Evolutionary conservation across 2,329 filamentous ascomycete species (phyloP), one percentile per base, ranked within the genome.

Genomic region (Purpureocillium takamizusanense): DNA sequence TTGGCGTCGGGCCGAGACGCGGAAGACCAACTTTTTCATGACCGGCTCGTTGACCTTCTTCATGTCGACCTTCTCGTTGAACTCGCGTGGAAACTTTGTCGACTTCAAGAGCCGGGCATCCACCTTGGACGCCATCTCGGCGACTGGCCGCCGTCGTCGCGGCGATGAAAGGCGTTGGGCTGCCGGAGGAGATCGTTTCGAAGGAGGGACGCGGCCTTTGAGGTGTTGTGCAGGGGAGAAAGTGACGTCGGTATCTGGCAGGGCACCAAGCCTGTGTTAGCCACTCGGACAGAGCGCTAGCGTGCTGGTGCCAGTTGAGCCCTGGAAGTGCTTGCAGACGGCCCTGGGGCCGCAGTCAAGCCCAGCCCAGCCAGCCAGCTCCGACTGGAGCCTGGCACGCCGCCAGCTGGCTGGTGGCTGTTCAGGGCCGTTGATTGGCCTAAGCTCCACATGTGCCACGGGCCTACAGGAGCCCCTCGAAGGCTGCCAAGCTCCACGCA

Each of bases 61-160:
- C 78, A 94, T 95, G 68, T 98, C 89, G 47, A 98, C 92, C 69
- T 95, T 95, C 59, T 86, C 81, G 57, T 77, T 90, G 66, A 97
- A 98, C 56, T 95, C 88, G 7, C 82, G 74, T 33, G 92, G 92
- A 47, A 95, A 97, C 57, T 94, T 95, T 40, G 89, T 97, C 61
- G 82, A 81, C 72, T 83, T 86, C 40, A 95, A 69, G 53, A 94
- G 76, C 70, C 94, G 94, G 48, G 85, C 82, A 62, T 95, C 90
- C 45, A 92, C 86, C 48, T 79, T 84, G 39, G 83, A 81, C 51
- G 86, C 83, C 86, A 92, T 92, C 48, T 46, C 67, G 53, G 50
- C 42, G 44, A 33, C 30, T 17, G 28, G 21, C 31, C 16, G 15
- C 34, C 13, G 12, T 14, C 4, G 34, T 23, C 23, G 15, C 9